A percentile compares a stretch with the other conserved stretches of the same genome.
Conservation (phyloP, 345 rosid species). For the Bretschneidera sinensis region DNA sequence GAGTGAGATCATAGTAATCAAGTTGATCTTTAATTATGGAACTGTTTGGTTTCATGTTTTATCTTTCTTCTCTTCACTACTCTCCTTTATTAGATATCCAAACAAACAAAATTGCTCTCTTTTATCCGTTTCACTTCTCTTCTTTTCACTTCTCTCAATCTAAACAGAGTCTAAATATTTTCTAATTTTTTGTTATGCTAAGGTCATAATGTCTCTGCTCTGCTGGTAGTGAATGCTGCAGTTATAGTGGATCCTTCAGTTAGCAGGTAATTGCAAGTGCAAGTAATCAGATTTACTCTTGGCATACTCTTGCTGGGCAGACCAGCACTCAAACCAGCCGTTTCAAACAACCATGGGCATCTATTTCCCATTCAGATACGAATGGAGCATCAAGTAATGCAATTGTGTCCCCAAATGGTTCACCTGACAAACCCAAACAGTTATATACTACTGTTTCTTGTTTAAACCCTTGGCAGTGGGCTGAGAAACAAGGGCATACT, state of each 20-base stretch:
- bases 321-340: slow-evolving; percentile 12
- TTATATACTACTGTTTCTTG: slow-evolving; percentile 41
- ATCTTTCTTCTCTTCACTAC: too few relatives aligned
- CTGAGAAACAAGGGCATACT: slow-evolving; percentile 21
- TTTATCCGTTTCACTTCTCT: neutral
- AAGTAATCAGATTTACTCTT: slow-evolving; percentile 47
- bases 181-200: neutral
- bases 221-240: slow-evolving; percentile 77
- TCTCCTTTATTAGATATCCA: neutral
- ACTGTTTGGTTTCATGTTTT: too few relatives aligned
- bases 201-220: slow-evolving; percentile 1
- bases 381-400: slow-evolving; percentile 12
- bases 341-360: slow-evolving; percentile 14
- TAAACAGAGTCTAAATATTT: too few relatives aligned
- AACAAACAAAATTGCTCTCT: neutral
- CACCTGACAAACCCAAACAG: slow-evolving; percentile 18
- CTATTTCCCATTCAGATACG: slow-evolving; percentile 7
- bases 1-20: too few relatives aligned
- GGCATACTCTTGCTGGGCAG: slow-evolving; percentile 21
- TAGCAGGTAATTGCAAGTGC: slow-evolving; percentile 53
- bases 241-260: slow-evolving; percentile 70
- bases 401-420: slow-evolving; percentile 20
- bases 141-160: neutral
- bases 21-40: too few relatives aligned
- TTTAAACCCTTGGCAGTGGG: slow-evolving; percentile 73